Percentiles rank a stretch among this genome's conserved stretches.
Conservation (phyloP, 305 asterid genomes). For the Fraxinus latifolia region DNA sequence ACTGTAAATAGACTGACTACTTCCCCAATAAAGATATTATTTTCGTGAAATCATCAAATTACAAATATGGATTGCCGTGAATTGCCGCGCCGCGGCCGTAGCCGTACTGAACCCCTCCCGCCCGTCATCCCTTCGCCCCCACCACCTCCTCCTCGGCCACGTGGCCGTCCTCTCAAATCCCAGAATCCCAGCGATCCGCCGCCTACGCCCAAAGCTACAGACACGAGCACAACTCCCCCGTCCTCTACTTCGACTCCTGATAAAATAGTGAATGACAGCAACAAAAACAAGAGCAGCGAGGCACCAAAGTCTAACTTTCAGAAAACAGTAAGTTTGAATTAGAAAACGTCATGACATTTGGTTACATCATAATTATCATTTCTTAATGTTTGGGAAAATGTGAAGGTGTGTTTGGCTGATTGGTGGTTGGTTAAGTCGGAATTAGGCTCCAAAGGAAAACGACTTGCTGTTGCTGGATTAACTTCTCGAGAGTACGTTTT, state of each 20-base stretch:
- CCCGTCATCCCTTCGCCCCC: background rate
- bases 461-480: slow-evolving; percentile 57
- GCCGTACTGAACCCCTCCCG: background rate
- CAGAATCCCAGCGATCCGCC: background rate
- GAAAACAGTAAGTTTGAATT: slow-evolving; percentile 34
- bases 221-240: background rate
- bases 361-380: background rate
- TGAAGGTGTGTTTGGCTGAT: slow-evolving; percentile 53
- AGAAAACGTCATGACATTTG: background rate
- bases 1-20: background rate
- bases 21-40: background rate
- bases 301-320: slow-evolving; percentile 33
- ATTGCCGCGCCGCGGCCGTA: background rate
- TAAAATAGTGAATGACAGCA: background rate
- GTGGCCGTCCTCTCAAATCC: background rate
- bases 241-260: background rate
- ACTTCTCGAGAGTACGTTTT: slow-evolving; percentile 42
- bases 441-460: slow-evolving; percentile 33
- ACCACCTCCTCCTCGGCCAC: background rate
- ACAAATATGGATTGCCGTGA: background rate
- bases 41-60: background rate
- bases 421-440: slow-evolving; percentile 69
- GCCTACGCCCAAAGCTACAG: background rate
- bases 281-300: background rate
- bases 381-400: background rate